A percentile compares a stretch with the other conserved stretches of the same genome.
phyloP scores from a whole-genome alignment of 2,329 filamentous ascomycete species.

The Neofusicoccum ribis region DNA sequence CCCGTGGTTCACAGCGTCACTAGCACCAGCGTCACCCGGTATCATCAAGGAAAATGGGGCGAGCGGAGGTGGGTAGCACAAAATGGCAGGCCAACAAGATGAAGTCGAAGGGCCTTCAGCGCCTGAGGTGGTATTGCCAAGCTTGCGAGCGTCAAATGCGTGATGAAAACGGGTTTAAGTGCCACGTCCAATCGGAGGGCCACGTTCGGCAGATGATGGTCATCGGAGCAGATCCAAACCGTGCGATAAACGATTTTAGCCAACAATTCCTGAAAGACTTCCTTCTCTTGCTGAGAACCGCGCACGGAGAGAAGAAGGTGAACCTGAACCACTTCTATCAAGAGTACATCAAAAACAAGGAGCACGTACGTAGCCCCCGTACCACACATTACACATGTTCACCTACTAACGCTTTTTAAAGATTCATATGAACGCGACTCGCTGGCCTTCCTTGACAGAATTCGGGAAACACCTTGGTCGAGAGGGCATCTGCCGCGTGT shows the following conservation, averaged over 20 bases:
- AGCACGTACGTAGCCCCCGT: constrained; percentile 16
- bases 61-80: constrained; percentile 88
- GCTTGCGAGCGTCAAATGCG: constrained; percentile 75
- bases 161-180: constrained; percentile 90
- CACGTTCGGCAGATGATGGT: constrained; percentile 89
- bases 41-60: constrained; percentile 66
- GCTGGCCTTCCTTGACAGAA: constrained; percentile 84
- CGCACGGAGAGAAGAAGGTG: constrained; percentile 87
- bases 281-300: constrained; percentile 71
- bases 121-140: constrained; percentile 87
- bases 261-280: constrained; percentile 82
- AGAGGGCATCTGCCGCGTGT: constrained; percentile 82
- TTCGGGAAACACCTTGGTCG: constrained; percentile 84
- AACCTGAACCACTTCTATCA: constrained; percentile 94
- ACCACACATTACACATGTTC: too few species aligned
- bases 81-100: constrained; percentile 90
- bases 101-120: constrained; percentile 75
- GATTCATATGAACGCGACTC: constrained; percentile 89
- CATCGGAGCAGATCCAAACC: constrained; percentile 83
- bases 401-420: too few species aligned
- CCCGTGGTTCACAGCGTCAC: not conserved
- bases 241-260: constrained; percentile 79
- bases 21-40: not conserved
- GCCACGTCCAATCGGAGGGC: constrained; percentile 56
- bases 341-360: constrained; percentile 72